Base-by-base conservation (phyloP, 129 eudicot species). In the Logfia minima region DNA sequence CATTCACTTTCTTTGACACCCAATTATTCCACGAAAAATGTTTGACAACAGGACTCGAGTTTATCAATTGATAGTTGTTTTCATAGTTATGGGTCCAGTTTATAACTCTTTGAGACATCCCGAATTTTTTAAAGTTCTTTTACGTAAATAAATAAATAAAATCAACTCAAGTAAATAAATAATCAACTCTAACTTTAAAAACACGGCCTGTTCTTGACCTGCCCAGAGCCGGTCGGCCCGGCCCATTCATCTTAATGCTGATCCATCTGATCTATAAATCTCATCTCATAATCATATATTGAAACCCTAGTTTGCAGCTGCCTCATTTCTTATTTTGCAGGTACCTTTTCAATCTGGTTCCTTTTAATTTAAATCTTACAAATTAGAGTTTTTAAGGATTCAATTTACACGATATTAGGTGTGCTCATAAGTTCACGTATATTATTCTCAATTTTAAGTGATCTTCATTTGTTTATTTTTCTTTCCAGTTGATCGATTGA, bases 271-370 rank as follows among this genome's bases (percentile, higher is more conserved):
- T 56, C 39, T 37, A 59, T 22, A 78, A 9, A 3, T 70, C 53
- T 14, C 60, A 3, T 70, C 53, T 14, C 60, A 4, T 53, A 32
- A 16, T 66, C 68, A 43, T 14, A 9, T 22, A 6, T 60, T 35
- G 34, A 78, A 78, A 70, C 82, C 82, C 82, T 79, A 79, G 71
- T 31, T 78, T 59, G 59, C 58, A 4, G 81, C 60, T 22, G 43
- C 29, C 61, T 37, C 75, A 41, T 68, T 59, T 78, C 70, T 28
- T 17, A 34, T 77, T 70, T 78, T 75, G 71, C n/a, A 70, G 81
- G 82, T 79, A 62, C 66, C 66, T 31, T 71, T 71, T 6, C 39
- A n/a, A 58, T 59, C 35, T 59, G 29, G 48, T 18, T 60, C 63
- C 17, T 60, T 4, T 21, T 74, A 23, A 35, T 35, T 13, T 21